These are phyloP conservation scores for Yarrowia porcina DNA, from an alignment of 805 yeast species.

Conservation along the genomic window DNA sequence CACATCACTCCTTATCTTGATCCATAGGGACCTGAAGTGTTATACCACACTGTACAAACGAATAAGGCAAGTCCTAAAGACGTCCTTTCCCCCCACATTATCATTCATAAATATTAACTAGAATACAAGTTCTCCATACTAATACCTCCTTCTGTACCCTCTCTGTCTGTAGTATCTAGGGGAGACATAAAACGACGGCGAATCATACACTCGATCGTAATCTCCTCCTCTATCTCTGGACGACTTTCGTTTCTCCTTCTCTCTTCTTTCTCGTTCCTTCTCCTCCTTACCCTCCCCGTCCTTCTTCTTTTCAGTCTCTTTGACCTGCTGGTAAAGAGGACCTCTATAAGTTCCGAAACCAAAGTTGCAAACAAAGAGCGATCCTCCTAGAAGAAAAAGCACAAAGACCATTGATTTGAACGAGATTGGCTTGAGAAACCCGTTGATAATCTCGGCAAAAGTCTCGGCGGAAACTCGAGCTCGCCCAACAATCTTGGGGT, in stretches of 20 bases:
- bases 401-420: constrained; percentile 57
- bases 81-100: no score
- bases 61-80: no score
- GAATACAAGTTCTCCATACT: neutral
- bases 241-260: neutral
- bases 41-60: no score
- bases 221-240: neutral
- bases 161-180: constrained; percentile 22
- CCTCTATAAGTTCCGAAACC: constrained; percentile 31
- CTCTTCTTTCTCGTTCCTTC: neutral
- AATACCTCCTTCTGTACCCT: neutral
- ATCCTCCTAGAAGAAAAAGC: constrained; percentile 33
- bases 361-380: constrained; percentile 36
- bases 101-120: constrained; percentile 3
- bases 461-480: constrained; percentile 77
- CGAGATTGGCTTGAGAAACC: constrained; percentile 67
- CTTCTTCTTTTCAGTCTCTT: neutral
- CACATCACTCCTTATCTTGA: no score
- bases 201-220: neutral
- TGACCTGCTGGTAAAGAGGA: constrained; percentile 26
- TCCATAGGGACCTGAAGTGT: no score
- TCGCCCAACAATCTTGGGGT: constrained; percentile 63
- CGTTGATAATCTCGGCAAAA: constrained; percentile 75
- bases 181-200: constrained; percentile 4
- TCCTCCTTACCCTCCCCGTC: neutral